Base-by-base conservation (phyloP, 2,329 filamentous ascomycete species). In the Diaporthe longicolla region DNA sequence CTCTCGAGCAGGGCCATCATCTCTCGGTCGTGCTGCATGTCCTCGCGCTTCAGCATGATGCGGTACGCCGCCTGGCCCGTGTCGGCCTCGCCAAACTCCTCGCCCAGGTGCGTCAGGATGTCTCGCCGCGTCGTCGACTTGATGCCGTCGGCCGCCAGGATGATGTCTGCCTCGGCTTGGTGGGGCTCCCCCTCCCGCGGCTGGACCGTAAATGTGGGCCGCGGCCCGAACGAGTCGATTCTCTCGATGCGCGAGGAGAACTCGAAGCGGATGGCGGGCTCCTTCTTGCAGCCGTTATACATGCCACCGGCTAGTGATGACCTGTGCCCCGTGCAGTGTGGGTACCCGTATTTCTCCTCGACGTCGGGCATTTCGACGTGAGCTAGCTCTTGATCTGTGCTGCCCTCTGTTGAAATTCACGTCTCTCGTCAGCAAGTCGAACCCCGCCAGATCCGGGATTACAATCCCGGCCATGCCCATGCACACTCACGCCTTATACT, bases 291-390 rank as follows among this genome's bases (percentile, higher is more conserved):
- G n/a, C 89, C 93, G 63, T 93, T 87, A 82, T 91, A 95, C 43
- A 96, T 84, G 8, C 89, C 89, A 48, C 89, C 89, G 8, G 94
- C 93, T 5, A 96, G 87, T 11, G 92, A 93, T 0, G 92, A 88
- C 26, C 94, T 90, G 81, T 97, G 94, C 10, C 93, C 94, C 6
- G 94, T 93, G 89, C 94, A 95, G 83, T 96, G 94, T 0, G 93
- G 91, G 80, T 93, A 95, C 48, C 89, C 89, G 80, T 95, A 96
- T 43, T 89, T 91, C 11, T 89, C 83, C 66, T 88, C 84, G 76
- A 96, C 91, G 77, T 94, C 91, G 43, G 86, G 85, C 79, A 96
- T 89, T 74, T 91, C 86, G 57, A 96, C 93, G 77, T 93, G 91
- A 4, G 90, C 90, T 9, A 96, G 88, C 81, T 95, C 93, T 4